Evolutionary conservation across 331 rosid genomes (phyloP).

Genomic region (Quercus tomentella): DNA sequence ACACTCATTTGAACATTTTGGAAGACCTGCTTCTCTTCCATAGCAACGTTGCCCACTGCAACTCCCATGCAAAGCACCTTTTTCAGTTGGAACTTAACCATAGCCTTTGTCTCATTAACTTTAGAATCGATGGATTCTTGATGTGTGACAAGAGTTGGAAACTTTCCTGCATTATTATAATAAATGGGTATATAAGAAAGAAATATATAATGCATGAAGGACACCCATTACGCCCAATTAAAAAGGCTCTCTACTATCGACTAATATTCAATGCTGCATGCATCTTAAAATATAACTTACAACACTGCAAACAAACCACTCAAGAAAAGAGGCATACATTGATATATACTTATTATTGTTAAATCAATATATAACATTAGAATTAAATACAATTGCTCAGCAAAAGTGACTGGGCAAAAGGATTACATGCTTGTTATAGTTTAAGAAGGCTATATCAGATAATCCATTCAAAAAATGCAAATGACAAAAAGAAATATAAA

Average conservation of each 20-base stretch:
- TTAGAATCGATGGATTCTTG: constrained; percentile 87
- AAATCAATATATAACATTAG: neutral
- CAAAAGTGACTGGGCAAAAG: neutral
- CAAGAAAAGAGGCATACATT: neutral
- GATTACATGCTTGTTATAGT: neutral
- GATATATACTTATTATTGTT: neutral
- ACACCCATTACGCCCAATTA: neutral
- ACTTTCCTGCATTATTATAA: constrained; percentile 44
- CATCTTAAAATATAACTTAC: neutral
- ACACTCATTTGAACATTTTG: constrained; percentile 91
- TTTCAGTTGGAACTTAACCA: constrained; percentile 90
- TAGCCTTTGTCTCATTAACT: constrained; percentile 85
- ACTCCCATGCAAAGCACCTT: constrained; percentile 98
- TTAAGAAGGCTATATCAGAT: neutral
- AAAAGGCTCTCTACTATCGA: neutral
- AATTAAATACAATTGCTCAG: neutral
- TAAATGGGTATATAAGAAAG: neutral
- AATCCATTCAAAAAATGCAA: neutral
- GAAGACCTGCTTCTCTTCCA: constrained; percentile 94
- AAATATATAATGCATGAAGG: neutral
- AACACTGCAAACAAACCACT: neutral
- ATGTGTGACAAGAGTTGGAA: constrained; percentile 72
- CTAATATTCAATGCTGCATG: neutral
- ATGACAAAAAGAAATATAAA: neutral
- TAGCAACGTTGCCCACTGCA: constrained; percentile 77